A percentile compares a stretch with the other conserved stretches of the same genome.
Evolutionary conservation across 495 filamentous ascomycete genomes (phyloP).

Genomic region (Xylaria scruposa): DNA sequence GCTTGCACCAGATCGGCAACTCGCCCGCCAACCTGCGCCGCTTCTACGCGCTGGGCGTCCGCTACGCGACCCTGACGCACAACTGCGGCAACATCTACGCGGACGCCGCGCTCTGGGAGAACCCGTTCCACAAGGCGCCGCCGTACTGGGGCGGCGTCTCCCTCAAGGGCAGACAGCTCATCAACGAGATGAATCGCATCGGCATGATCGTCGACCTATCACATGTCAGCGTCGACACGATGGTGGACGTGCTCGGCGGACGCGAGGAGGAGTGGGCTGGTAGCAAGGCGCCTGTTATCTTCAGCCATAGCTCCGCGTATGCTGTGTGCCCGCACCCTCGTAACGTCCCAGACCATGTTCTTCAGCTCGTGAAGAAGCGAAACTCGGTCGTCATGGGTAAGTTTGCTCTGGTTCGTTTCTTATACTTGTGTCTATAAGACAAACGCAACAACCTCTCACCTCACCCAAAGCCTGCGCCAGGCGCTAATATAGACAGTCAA

Average conservation of each 20-base stretch:
- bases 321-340: constrained; percentile 72
- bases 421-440: background rate
- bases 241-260: constrained; percentile 69
- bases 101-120: constrained; percentile 73
- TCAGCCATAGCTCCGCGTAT: constrained; percentile 72
- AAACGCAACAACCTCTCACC: background rate
- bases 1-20: constrained; percentile 95
- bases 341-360: constrained; percentile 75
- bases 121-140: constrained; percentile 53
- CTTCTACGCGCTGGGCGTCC: constrained; percentile 80
- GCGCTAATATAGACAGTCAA: constrained; percentile 50
- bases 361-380: constrained; percentile 65
- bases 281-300: constrained; percentile 73
- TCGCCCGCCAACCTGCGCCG: constrained; percentile 75
- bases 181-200: constrained; percentile 80
- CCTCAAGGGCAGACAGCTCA: constrained; percentile 66
- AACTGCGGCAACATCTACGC: constrained; percentile 94
- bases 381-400: constrained; percentile 72
- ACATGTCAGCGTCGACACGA: constrained; percentile 72
- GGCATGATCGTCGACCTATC: constrained; percentile 81
- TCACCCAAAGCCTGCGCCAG: background rate
- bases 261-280: constrained; percentile 47
- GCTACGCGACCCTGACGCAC: constrained; percentile 89
- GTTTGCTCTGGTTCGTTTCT: background rate
- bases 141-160: constrained; percentile 71